Conservation (phyloP, 208 protist species). For the Leishmania martiniquensis region DNA sequence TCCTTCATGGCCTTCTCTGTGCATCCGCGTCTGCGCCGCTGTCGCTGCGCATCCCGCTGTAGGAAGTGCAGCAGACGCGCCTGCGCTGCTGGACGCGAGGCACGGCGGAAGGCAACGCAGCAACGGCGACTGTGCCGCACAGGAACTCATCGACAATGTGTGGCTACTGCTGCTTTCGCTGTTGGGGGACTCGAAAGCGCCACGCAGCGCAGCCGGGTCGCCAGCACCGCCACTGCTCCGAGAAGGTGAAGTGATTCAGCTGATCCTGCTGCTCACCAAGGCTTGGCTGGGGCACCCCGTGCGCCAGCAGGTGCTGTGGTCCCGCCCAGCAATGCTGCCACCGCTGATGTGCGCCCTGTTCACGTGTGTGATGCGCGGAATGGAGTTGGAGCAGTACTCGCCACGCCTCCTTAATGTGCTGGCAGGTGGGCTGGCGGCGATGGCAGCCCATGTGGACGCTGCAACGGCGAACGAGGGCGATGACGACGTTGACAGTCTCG, state of each 20-base stretch:
- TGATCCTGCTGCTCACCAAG: conserved; percentile 27
- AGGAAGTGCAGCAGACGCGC: neutral
- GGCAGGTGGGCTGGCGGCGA: conserved; percentile 28
- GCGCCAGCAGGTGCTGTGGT: conserved; percentile 55
- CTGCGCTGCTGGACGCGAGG: neutral
- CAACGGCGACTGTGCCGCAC: neutral
- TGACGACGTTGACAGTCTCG: conserved; percentile 7
- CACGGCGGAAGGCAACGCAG: neutral
- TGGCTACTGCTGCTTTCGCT: conserved; percentile 34
- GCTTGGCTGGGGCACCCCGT: conserved; percentile 18
- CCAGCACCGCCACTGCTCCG: conserved; percentile 5
- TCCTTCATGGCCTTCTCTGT: neutral
- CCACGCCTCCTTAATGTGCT: conserved; percentile 63
- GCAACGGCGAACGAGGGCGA: conserved; percentile 31
- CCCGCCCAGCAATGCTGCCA: conserved; percentile 50
- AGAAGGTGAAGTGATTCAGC: conserved; percentile 21
- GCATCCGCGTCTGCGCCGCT: conserved; percentile 26
- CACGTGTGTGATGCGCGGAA: conserved; percentile 48
- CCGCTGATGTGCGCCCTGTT: conserved; percentile 51
- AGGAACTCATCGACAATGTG: conserved; percentile 30
- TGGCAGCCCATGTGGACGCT: conserved; percentile 34
- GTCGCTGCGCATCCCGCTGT: conserved; percentile 24
- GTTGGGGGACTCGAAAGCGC: neutral
- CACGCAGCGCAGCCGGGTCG: neutral
- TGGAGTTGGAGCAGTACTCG: conserved; percentile 34